Conservation (phyloP, 164 flowering plant species). For the Sedum album region DNA sequence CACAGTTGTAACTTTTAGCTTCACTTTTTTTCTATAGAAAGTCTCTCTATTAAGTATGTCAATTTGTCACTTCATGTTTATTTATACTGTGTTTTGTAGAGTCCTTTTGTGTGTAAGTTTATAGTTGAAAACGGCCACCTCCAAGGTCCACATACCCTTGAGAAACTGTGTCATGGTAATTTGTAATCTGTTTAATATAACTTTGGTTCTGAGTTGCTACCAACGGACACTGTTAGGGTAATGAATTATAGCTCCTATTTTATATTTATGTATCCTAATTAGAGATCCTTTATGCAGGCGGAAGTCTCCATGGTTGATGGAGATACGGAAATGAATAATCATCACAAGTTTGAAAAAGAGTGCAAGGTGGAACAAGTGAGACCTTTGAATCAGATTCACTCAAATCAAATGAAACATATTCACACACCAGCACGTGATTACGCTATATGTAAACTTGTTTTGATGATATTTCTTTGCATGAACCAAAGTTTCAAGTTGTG, state of each 20-base stretch:
- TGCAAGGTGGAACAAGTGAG: background rate
- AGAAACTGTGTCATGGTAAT: too few relatives aligned
- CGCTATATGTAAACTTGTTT: background rate
- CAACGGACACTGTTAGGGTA: too few relatives aligned
- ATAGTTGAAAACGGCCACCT: too few relatives aligned
- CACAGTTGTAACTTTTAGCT: too few relatives aligned
- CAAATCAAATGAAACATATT: background rate
- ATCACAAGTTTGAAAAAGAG: background rate
- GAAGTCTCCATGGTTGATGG: background rate
- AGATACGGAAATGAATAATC: background rate
- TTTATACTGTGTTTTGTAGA: too few relatives aligned
- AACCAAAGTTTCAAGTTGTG: conserved; percentile 14
- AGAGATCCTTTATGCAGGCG: background rate
- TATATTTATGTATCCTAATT: background rate
- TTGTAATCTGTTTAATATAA: too few relatives aligned
- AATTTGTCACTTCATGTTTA: too few relatives aligned
- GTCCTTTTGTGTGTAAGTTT: too few relatives aligned
- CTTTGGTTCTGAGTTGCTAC: too few relatives aligned
- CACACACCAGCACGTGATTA: background rate
- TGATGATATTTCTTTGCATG: conserved; percentile 11
- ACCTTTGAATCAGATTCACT: background rate
- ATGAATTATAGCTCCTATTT: background rate
- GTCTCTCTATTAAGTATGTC: too few relatives aligned
- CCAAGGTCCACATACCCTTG: too few relatives aligned
- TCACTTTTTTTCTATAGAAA: too few relatives aligned